Conservation (phyloP, 495 filamentous ascomycete species). For the Hypoxylon rickii region DNA sequence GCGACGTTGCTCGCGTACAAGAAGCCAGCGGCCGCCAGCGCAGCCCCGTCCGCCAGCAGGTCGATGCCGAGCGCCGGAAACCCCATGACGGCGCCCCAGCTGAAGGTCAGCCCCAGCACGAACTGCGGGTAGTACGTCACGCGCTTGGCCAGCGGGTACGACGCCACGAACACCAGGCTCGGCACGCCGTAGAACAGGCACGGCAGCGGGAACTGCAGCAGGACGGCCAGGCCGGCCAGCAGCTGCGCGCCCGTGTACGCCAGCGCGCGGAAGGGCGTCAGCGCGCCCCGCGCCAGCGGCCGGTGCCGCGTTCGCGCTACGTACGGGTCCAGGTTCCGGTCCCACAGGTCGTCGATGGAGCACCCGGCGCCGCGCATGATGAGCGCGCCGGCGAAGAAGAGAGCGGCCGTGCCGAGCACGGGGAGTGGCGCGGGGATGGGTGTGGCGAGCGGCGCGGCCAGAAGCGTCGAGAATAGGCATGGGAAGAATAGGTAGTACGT, state of each 20-base stretch:
- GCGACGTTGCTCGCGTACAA: slow-evolving; percentile 86
- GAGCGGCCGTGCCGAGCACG: slow-evolving; percentile 65
- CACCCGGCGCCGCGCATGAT: slow-evolving; percentile 99
- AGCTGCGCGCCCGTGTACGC: slow-evolving; percentile 83
- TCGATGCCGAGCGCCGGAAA: slow-evolving; percentile 91
- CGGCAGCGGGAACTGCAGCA: slow-evolving; percentile 82
- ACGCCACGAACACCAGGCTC: slow-evolving; percentile 76
- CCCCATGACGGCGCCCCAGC: slow-evolving; percentile 96
- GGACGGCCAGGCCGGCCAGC: slow-evolving; percentile 75
- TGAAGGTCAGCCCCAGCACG: slow-evolving; percentile 90
- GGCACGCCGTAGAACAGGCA: slow-evolving; percentile 90
- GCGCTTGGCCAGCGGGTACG: slow-evolving; percentile 90
- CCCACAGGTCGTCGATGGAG: slow-evolving; percentile 97
- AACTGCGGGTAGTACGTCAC: slow-evolving; percentile 94
- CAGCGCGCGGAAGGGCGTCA: slow-evolving; percentile 74
- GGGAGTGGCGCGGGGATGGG: slow-evolving; percentile 62
- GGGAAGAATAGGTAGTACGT: slow-evolving; percentile 97
- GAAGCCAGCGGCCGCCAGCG: slow-evolving; percentile 68
- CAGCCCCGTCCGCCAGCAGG: slow-evolving; percentile 65
- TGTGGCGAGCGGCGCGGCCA: slow-evolving; percentile 63
- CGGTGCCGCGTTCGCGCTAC: slow-evolving; percentile 86
- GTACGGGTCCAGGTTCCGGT: slow-evolving; percentile 87
- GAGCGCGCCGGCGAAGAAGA: slow-evolving; percentile 86
- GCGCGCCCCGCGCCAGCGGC: slow-evolving; percentile 84
- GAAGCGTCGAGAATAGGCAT: slow-evolving; percentile 85